phyloP scores from a whole-genome alignment of 352 stramenopile genomes.

The Peronosclerospora sorghi region DNA sequence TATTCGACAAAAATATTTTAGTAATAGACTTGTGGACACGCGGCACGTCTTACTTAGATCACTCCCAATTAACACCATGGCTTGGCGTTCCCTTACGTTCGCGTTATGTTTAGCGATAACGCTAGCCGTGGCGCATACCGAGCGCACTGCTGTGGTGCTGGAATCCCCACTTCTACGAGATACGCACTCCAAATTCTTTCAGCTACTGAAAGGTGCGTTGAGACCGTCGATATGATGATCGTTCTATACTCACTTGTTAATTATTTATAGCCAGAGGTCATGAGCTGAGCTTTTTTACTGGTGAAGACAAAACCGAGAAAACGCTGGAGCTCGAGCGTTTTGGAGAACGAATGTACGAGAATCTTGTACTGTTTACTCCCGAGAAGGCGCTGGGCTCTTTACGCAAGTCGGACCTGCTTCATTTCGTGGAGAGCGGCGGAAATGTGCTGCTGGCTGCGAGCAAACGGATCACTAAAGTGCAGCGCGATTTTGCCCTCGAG shows the following conservation, averaged over 20 bases:
- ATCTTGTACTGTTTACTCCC: conserved; percentile 84
- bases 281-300: conserved; percentile 47
- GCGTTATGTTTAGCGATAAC: conserved; percentile 10
- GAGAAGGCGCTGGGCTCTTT: conserved; percentile 65
- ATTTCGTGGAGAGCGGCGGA: conserved; percentile 80
- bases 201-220: conserved; percentile 40
- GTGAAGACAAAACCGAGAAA: conserved; percentile 26
- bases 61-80: conserved; percentile 19
- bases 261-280: conserved; percentile 39
- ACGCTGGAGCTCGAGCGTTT: conserved; percentile 63
- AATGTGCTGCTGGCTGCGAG: conserved; percentile 73
- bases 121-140: conserved; percentile 17
- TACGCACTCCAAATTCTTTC: conserved; percentile 70
- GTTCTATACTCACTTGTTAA: conserved; percentile 1
- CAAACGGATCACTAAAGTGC: conserved; percentile 64
- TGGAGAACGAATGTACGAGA: conserved; percentile 81
- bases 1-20: too few relatives aligned
- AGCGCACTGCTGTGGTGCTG: conserved; percentile 60
- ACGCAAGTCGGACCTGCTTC: conserved; percentile 54
- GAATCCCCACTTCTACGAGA: conserved; percentile 45
- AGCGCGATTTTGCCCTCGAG: conserved; percentile 79
- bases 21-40: too few relatives aligned
- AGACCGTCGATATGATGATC: neutral
- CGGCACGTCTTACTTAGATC: conserved; percentile 4
- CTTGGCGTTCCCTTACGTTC: conserved; percentile 9